Base-by-base conservation (phyloP, 208 protist species). In the Leishmania tarentolae region DNA sequence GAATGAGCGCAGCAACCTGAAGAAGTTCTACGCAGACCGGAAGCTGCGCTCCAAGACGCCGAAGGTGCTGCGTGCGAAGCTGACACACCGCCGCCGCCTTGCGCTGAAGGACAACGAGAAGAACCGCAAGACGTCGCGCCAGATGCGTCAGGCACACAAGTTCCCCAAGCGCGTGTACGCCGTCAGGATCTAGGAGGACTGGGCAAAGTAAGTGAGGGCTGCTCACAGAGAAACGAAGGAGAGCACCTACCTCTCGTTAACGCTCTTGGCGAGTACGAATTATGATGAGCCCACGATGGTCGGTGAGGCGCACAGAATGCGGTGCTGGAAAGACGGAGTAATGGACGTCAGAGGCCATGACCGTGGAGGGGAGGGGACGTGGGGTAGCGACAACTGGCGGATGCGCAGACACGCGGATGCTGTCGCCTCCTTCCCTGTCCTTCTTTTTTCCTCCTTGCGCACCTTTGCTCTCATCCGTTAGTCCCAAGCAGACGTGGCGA, bases 21-120 rank as follows among this genome's bases (percentile, higher is more conserved):
- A 96, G 76, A 96, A 97, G 87, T 94, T 98, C 87, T 99, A 99
- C 92, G 88, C 91, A 75, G 95, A 94, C 61, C 93, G 97, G 87
- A 99, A 97, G 95, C 75, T 97, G 84, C 89, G 87, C 81, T 80
- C 50, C 66, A 92, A 90, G 80, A 92, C 87, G 65, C 94, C 94
- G 78, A 97, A 95, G 89, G 84, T 86, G 57, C 92, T 98, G 40
- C 89, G 91, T 79, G 56, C 80, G 61, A 98, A 97, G 94, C 88
- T 96, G 87, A 98, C 95, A 28, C 92, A 91, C 89, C 89, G 92
- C 85, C 93, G 92, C 84, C 93, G 95, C 77, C 89, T 96, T 37
- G 95, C 95, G 65, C 90, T 98, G 81, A 97, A 89, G 82, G 84
- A 84, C 52, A 91, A 92, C 86, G 93, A 98, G 94, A 95, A 95